Conservation (phyloP, 2,329 filamentous ascomycete genomes). For the Alternaria conjuncta region DNA sequence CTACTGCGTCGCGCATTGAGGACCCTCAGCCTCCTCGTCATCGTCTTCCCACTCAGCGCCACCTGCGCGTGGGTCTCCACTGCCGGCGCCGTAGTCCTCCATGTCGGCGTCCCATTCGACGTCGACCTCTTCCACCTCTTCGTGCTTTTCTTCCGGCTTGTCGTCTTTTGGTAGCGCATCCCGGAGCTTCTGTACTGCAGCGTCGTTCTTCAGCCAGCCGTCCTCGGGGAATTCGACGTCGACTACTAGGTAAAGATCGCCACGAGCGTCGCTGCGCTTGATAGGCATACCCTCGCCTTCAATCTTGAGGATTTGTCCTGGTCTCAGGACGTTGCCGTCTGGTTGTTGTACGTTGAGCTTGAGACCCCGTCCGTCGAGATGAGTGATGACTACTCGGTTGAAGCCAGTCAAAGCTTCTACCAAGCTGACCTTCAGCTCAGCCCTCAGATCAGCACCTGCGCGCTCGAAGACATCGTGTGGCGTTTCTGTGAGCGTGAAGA, state of each 20-base stretch:
- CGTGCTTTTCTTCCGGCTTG: conserved; percentile 64
- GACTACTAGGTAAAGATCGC: conserved; percentile 86
- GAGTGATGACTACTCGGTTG: conserved; percentile 85
- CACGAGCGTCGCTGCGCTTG: conserved; percentile 82
- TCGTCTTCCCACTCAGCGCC: conserved; percentile 75
- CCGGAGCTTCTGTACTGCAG: conserved; percentile 71
- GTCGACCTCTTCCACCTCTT: conserved; percentile 82
- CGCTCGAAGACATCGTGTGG: conserved; percentile 83
- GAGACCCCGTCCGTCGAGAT: conserved; percentile 92
- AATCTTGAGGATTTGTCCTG: conserved; percentile 85
- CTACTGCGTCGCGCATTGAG: conserved; percentile 78
- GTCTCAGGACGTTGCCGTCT: conserved; percentile 77
- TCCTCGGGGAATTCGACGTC: conserved; percentile 89
- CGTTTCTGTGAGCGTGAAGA: conserved; percentile 85
- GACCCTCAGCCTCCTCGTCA: conserved; percentile 63
- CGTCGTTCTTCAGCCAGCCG: conserved; percentile 76
- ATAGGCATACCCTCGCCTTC: conserved; percentile 91
- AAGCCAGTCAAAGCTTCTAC: conserved; percentile 88
- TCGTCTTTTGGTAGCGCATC: conserved; percentile 74
- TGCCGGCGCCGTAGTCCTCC: conserved; percentile 80
- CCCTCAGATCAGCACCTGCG: conserved; percentile 82
- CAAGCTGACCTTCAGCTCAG: conserved; percentile 80
- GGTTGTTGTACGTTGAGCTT: conserved; percentile 75
- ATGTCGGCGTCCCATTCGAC: conserved; percentile 84
- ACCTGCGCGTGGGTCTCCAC: conserved; percentile 70